Evolutionary conservation across 2,329 filamentous ascomycete species (phyloP).

Genomic region (Aureobasidium sp.): DNA sequence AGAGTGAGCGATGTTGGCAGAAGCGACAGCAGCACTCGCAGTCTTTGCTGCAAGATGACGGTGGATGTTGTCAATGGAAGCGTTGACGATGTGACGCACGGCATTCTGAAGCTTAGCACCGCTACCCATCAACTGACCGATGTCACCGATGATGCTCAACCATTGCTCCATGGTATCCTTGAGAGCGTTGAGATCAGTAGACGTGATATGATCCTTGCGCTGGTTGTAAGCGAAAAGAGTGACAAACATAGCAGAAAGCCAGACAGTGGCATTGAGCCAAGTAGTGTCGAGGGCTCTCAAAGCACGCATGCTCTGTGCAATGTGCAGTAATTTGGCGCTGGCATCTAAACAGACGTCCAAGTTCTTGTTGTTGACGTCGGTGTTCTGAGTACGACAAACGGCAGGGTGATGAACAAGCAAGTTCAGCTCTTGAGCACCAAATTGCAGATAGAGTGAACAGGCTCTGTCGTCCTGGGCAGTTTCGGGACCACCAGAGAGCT

Average conservation of each 20-base stretch:
- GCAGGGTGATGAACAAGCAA: conserved; percentile 49
- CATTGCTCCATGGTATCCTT: conserved; percentile 63
- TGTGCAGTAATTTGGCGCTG: conserved; percentile 56
- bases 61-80: conserved; percentile 42
- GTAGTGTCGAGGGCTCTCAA: conserved; percentile 68
- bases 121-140: conserved; percentile 57
- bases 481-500: conserved; percentile 46
- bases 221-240: conserved; percentile 64
- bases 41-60: conserved; percentile 38
- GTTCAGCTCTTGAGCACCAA: conserved; percentile 43
- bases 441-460: conserved; percentile 43
- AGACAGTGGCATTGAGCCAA: conserved; percentile 68
- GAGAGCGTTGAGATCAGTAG: conserved; percentile 53
- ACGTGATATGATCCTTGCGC: conserved; percentile 53
- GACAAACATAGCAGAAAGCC: conserved; percentile 66
- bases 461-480: conserved; percentile 43
- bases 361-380: conserved; percentile 53
- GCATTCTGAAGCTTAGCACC: conserved; percentile 42
- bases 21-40: conserved; percentile 36
- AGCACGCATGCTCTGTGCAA: conserved; percentile 53
- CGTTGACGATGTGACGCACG: conserved; percentile 44
- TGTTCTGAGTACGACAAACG: conserved; percentile 44
- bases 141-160: conserved; percentile 61
- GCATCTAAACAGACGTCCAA: conserved; percentile 56
- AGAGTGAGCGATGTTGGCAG: conserved; percentile 22